These are phyloP conservation scores for Bacidia gigantensis DNA, from an alignment of 495 filamentous ascomycete species.

Conservation along the genomic window DNA sequence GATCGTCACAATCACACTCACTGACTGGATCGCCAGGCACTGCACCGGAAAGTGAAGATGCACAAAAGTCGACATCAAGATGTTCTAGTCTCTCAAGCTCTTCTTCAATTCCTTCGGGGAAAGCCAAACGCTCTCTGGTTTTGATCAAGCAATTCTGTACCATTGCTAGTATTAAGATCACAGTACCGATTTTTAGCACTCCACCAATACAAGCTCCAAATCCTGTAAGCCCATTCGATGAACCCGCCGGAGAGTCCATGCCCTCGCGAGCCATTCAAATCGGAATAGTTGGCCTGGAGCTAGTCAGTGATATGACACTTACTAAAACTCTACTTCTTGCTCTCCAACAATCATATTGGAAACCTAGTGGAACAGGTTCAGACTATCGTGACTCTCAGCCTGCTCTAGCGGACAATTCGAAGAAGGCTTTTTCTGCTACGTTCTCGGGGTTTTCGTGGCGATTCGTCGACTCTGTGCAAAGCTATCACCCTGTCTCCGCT, in stretches of 20 bases:
- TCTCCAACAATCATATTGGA: conserved; percentile 1
- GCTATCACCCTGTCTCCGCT: not conserved
- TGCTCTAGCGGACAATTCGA: not conserved
- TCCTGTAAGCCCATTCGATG: too few species aligned
- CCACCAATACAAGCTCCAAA: too few species aligned
- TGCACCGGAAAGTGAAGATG: too few species aligned
- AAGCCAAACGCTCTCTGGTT: too few species aligned
- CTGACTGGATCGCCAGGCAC: too few species aligned
- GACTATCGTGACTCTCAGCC: not conserved
- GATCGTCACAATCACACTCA: too few species aligned
- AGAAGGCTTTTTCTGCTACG: conserved; percentile 19
- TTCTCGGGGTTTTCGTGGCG: conserved; percentile 43
- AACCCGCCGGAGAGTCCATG: not conserved
- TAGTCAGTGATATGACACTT: conserved; percentile 15
- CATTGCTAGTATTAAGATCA: too few species aligned
- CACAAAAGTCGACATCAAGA: too few species aligned
- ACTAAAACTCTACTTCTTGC: conserved; percentile 12
- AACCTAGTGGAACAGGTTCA: not conserved
- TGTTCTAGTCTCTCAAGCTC: too few species aligned
- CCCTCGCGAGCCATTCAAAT: not conserved
- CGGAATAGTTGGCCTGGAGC: not conserved
- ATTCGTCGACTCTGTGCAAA: conserved; percentile 39
- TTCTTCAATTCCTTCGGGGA: too few species aligned
- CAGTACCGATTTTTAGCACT: too few species aligned
- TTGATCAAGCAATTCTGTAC: too few species aligned